phyloP scores from a whole-genome alignment of 2,329 filamentous ascomycete species.

The Talaromyces sp. region DNA sequence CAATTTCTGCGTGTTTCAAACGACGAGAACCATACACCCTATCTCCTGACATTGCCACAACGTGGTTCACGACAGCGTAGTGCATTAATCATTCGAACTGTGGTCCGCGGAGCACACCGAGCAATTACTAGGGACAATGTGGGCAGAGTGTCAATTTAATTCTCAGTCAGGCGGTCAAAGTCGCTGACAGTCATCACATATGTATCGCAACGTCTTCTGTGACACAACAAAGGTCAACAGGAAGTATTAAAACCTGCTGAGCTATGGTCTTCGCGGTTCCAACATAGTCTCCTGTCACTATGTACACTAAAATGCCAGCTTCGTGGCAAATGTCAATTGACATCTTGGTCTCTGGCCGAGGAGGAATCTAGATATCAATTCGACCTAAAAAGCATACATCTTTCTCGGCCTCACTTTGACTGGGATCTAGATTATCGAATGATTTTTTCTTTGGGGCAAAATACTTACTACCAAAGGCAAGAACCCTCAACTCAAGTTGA shows the following conservation, averaged over 20 bases:
- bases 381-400: constrained; percentile 72
- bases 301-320: constrained; percentile 73
- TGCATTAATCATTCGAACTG: constrained; percentile 86
- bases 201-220: constrained; percentile 52
- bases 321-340: constrained; percentile 65
- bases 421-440: not conserved
- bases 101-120: constrained; percentile 62
- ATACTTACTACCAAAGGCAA: constrained; percentile 56
- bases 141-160: constrained; percentile 31
- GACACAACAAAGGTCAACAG: constrained; percentile 53
- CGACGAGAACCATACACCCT: constrained; percentile 81
- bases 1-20: constrained; percentile 78
- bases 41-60: constrained; percentile 74
- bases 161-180: constrained; percentile 73
- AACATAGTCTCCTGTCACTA: constrained; percentile 78
- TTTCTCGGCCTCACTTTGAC: constrained; percentile 13
- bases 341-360: constrained; percentile 69
- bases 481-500: constrained; percentile 61
- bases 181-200: constrained; percentile 71
- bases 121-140: constrained; percentile 55
- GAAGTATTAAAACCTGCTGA: constrained; percentile 70
- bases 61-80: constrained; percentile 68
- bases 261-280: constrained; percentile 75
- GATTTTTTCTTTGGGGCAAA: constrained; percentile 12
- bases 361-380: constrained; percentile 80